Conservation (phyloP, 208 protist genomes). For the Herpetomonas muscarum region DNA sequence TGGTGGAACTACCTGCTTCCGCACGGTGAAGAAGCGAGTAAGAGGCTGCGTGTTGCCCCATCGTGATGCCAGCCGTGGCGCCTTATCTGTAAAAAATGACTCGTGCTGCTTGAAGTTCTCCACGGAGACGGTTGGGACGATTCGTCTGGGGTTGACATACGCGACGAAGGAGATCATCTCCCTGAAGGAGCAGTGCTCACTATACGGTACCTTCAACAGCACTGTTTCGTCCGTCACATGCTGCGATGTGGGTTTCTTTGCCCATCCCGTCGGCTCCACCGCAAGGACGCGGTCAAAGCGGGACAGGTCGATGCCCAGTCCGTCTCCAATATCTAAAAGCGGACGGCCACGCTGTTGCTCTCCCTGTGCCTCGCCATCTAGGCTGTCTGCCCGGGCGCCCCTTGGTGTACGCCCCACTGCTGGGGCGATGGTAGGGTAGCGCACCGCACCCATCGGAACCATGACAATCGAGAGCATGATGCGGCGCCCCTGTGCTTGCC, state of each 20-base stretch:
- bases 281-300: conserved; percentile 55
- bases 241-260: conserved; percentile 18
- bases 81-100: conserved; percentile 60
- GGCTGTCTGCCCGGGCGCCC: background rate
- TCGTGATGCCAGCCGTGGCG: conserved; percentile 42
- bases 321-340: conserved; percentile 31
- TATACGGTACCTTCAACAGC: conserved; percentile 74
- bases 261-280: conserved; percentile 86
- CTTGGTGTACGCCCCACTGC: conserved; percentile 8
- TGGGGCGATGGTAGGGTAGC: conserved; percentile 24
- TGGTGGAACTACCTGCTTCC: background rate
- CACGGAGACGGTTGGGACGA: conserved; percentile 76
- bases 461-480: conserved; percentile 34
- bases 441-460: conserved; percentile 36
- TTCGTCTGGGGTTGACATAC: conserved; percentile 53
- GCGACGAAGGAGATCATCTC: conserved; percentile 79
- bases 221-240: conserved; percentile 21
- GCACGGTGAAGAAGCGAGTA: conserved; percentile 41
- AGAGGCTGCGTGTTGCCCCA: conserved; percentile 62
- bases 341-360: conserved; percentile 2
- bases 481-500: background rate
- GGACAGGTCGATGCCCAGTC: conserved; percentile 31
- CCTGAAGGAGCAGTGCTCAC: conserved; percentile 82
- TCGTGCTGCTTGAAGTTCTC: conserved; percentile 65
- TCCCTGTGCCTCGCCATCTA: background rate